phyloP scores from a whole-genome alignment of 2,329 filamentous ascomycete species.

The Epicoccum sorghinum region DNA sequence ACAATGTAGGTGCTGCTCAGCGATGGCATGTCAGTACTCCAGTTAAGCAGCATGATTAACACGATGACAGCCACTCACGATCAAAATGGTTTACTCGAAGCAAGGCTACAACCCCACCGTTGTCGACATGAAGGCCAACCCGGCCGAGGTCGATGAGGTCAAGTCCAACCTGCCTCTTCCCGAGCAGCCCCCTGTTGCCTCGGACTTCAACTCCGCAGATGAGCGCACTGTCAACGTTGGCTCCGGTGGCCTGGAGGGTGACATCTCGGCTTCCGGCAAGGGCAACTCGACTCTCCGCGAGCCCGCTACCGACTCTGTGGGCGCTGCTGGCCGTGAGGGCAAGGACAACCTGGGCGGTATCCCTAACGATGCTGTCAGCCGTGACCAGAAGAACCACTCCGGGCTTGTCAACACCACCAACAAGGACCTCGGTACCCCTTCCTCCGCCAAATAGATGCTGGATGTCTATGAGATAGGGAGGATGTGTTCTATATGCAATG shows the following conservation, averaged over 20 bases:
- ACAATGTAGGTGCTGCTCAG: slow-evolving; percentile 2
- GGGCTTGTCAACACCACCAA: slow-evolving; percentile 50
- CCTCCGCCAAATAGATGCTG: slow-evolving; percentile 4
- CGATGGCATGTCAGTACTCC: no score
- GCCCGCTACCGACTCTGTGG: slow-evolving; percentile 58
- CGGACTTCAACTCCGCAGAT: slow-evolving; percentile 79
- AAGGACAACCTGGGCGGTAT: slow-evolving; percentile 62
- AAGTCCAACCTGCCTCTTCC: slow-evolving; percentile 79
- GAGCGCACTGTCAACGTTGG: slow-evolving; percentile 72
- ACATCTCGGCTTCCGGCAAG: slow-evolving; percentile 40
- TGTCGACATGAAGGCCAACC: slow-evolving; percentile 36
- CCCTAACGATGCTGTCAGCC: slow-evolving; percentile 65
- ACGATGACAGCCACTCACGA: neutral
- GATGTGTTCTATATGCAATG: slow-evolving; percentile 10
- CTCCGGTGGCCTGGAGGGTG: slow-evolving; percentile 59
- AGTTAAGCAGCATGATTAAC: slow-evolving; percentile 5
- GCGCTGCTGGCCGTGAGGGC: slow-evolving; percentile 66
- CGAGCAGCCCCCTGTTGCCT: slow-evolving; percentile 75
- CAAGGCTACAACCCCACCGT: slow-evolving; percentile 31
- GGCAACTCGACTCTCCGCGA: slow-evolving; percentile 54
- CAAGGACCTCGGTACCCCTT: slow-evolving; percentile 9
- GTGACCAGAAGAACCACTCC: slow-evolving; percentile 52
- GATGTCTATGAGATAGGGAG: neutral
- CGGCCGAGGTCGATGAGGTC: slow-evolving; percentile 67
- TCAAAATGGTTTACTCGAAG: slow-evolving; percentile 33